Conservation (phyloP, 345 rosid species). For the Aquilaria yunnanensis region DNA sequence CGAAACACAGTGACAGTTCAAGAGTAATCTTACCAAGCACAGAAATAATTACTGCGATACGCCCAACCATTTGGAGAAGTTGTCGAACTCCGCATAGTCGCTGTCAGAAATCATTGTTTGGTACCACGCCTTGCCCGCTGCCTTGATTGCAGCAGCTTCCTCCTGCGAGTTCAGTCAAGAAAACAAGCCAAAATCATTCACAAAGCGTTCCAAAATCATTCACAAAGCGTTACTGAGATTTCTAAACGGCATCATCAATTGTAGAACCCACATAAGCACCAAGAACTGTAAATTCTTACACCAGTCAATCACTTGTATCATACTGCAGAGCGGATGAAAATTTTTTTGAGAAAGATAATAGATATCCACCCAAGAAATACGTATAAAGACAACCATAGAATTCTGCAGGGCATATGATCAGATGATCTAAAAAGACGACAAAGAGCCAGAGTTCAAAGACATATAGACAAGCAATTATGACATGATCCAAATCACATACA, state of each 20-base stretch:
- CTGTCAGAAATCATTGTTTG: conserved; percentile 85
- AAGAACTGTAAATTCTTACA: no score
- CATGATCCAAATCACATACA: no score
- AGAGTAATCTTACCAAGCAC: not conserved
- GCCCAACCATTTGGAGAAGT: conserved; percentile 81
- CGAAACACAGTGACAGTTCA: not conserved
- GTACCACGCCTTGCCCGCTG: conserved; percentile 94
- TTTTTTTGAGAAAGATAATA: no score
- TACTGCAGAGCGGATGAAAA: no score
- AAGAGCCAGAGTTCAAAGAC: no score
- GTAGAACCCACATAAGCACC: not conserved
- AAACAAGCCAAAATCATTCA: not conserved
- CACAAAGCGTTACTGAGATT: not conserved
- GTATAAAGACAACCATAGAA: no score
- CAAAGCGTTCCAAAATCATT: not conserved
- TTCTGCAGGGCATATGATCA: no score
- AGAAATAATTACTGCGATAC: conserved; percentile 46
- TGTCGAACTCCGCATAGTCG: conserved; percentile 83
- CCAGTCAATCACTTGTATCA: no score
- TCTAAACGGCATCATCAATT: not conserved
- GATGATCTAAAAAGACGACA: no score
- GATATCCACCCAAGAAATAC: no score
- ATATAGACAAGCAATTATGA: no score
- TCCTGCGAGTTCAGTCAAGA: conserved; percentile 37
- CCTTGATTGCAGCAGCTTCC: conserved; percentile 60